Base-by-base conservation (phyloP, 148 eudicot species). In the Pouteria glomerata region DNA sequence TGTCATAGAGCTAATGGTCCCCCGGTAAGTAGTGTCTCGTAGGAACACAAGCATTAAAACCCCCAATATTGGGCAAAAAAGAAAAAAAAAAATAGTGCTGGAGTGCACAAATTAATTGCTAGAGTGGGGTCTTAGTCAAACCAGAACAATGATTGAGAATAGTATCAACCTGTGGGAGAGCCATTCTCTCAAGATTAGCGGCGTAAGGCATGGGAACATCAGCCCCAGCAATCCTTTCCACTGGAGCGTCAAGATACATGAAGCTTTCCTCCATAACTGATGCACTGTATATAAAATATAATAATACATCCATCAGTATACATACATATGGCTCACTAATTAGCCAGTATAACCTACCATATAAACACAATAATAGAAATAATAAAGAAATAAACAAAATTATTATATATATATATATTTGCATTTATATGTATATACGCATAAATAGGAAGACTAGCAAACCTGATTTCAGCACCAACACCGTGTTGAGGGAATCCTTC, bases 401-500 rank as follows among this genome's bases (percentile, higher is more conserved):
- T 26, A 29, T 3, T 55, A 52, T 19, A n/a, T 52, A 52, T 52
- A 0, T 57, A 13, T 2, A 13, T 3, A 4, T 59, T 11, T 30
- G 21, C 13, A 44, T 6, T 12, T 44, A 44, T 44, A 44, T 44
- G 13, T 11, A 44, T 44, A 12, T 8, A 44, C 13, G 48, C 41
- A 37, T 19, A 27, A 41, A 53, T 39, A 10, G 62, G 47, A 73
- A 39, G 23, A 16, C 57, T 4, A 70, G 44, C 56, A 2, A 27
- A 89, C 95, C 92, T 87, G 84, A 87, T 87, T 81, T 92, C 92
- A 68, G 92, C 97, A 18, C 97, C 96, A 63, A 92, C 88, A 67
- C 96, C 96, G 66, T 89, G 97, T 60, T 89, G 97, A n/a, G 97
- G 94, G 78, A 85, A 89, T 41, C 97, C 97, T 76, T 91, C 97